Base-by-base conservation (phyloP, 2,329 filamentous ascomycete genomes). In the Nigrospora osmanthi region DNA sequence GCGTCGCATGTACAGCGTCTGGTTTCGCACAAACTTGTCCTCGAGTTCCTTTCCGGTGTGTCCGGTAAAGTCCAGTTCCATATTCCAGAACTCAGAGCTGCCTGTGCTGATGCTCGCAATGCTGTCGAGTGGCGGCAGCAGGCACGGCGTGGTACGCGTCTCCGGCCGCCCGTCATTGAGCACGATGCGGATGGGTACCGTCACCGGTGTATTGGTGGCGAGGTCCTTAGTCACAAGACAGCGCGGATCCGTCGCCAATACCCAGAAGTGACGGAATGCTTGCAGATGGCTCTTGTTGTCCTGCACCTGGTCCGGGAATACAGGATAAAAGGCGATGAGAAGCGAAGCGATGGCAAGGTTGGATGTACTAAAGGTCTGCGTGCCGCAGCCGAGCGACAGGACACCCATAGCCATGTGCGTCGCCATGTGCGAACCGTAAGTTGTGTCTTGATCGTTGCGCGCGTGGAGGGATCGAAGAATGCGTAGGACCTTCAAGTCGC, bases 241-340 rank as follows among this genome's bases (percentile, higher is more conserved):
- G 42, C 94, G 80, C 11, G 89, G 81, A 57, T 98, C 93, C 0
- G 87, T 85, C 2, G 93, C 93, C 4, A 98, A 75, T 11, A 95
- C 91, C 93, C 93, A 98, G 58, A 98, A 87, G 65, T 98, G 91
- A 6, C 94, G 82, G 69, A 98, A 93, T 4, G 94, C 93, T 68
- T 98, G 93, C 6, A 98, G 75, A 57, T 98, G 93, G 11, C 89
- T 89, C 52, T 87, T 85, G 59, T 97, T 97, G 67, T 98, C 93
- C 57, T 95, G 85, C 2, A 97, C 87, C 30, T 81, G 85, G 11
- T 80, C 85, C 0, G 93, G 93, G 61, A 95, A 96, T 16, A 96
- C 76, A 0, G 93, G 93, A 58, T 98, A 98, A 63, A 98, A 95
- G 1, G 93, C 85, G 37, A 93, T 84, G 9, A 98, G 78, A 7